These are phyloP conservation scores for Mycena floridula DNA, from an alignment of 768 basidiomycete genomes.

Conservation along the genomic window DNA sequence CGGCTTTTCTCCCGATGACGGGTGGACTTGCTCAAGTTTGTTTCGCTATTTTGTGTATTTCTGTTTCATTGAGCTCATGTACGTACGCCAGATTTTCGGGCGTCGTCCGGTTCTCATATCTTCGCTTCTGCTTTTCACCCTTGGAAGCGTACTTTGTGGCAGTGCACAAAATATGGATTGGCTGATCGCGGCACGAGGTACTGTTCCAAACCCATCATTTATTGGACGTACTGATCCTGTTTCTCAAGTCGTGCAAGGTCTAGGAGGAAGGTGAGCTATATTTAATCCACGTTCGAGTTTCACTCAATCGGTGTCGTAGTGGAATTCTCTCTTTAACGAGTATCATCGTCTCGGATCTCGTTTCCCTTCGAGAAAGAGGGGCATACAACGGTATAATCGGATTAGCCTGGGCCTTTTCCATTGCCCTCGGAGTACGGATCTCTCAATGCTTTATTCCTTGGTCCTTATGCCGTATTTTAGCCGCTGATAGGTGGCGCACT, in stretches of 20 bases:
- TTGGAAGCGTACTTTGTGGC: neutral
- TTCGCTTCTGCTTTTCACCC: neutral
- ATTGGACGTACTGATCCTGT: neutral
- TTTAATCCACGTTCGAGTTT: too few species aligned
- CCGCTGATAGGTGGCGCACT: neutral
- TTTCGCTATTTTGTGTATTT: neutral
- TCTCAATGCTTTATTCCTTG: neutral
- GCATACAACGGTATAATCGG: neutral
- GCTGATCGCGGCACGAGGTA: neutral
- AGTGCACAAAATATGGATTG: neutral
- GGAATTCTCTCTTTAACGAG: neutral
- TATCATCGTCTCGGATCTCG: neutral
- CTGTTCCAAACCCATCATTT: too few species aligned
- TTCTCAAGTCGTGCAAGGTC: neutral
- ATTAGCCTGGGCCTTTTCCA: neutral
- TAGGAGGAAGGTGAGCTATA: neutral
- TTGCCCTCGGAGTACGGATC: neutral
- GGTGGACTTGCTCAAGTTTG: constrained; percentile 18
- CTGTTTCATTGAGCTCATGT: neutral
- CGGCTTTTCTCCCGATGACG: constrained; percentile 29
- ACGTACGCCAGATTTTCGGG: neutral
- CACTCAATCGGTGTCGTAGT: too few species aligned
- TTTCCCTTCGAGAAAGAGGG: neutral
- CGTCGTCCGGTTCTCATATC: neutral
- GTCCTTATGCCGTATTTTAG: neutral